Conservation (phyloP, 305 asterid species). For the Fraxinus albicans region DNA sequence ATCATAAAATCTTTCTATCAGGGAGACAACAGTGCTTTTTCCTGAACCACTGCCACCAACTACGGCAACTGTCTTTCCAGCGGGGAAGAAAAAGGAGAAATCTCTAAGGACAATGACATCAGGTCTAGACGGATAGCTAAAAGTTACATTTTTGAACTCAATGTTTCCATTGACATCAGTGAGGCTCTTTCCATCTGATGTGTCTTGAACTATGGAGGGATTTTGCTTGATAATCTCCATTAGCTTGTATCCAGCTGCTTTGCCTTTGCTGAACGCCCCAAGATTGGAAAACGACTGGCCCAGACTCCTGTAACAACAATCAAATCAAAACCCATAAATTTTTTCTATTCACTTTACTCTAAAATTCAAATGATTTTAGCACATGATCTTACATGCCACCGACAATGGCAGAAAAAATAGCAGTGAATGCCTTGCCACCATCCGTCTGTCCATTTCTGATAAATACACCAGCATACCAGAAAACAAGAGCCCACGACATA, state of each 20-base stretch:
- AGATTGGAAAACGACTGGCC: constrained; percentile 97
- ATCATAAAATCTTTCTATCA: constrained; percentile 93
- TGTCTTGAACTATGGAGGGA: constrained; percentile 76
- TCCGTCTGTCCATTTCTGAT: constrained; percentile 85
- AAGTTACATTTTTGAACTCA: constrained; percentile 83
- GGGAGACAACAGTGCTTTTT: constrained; percentile 89
- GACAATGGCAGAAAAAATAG: constrained; percentile 93
- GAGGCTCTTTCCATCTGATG: constrained; percentile 50
- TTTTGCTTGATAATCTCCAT: constrained; percentile 86
- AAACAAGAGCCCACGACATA: constrained; percentile 99
- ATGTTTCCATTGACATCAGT: constrained; percentile 73
- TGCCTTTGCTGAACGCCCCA: constrained; percentile 96
- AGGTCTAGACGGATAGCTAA: constrained; percentile 96
- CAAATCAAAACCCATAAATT: constrained; percentile 6
- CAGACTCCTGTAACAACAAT: constrained; percentile 70
- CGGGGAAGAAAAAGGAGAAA: constrained; percentile 91
- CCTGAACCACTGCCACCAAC: constrained; percentile 99
- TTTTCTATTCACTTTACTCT: background rate
- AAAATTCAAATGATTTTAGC: background rate
- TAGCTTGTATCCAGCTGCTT: constrained; percentile 89
- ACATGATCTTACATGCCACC: constrained; percentile 87
- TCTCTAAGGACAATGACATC: constrained; percentile 88
- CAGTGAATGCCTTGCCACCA: constrained; percentile 98
- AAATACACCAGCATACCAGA: constrained; percentile 99
- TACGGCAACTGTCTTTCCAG: constrained; percentile 96